A percentile compares a stretch with the other conserved stretches of the same genome.
Conservation (phyloP, 192 early-diverging fungal genomes). For the Lobosporangium transversale region DNA sequence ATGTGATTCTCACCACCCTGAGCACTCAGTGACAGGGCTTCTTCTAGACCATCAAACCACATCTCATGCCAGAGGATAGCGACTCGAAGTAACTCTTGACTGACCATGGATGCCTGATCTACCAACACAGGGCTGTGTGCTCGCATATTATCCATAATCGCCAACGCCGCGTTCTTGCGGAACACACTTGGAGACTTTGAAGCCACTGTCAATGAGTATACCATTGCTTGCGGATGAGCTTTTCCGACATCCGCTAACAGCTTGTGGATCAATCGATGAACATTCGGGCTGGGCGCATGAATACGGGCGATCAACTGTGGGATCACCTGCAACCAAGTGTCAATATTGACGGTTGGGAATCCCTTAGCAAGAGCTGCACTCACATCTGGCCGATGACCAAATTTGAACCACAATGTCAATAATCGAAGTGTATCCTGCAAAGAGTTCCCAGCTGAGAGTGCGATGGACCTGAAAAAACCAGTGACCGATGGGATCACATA, state of each 20-base stretch:
- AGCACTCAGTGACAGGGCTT: slow-evolving; percentile 81
- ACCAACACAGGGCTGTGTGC: slow-evolving; percentile 84
- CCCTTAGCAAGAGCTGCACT: slow-evolving; percentile 82
- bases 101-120: slow-evolving; percentile 91
- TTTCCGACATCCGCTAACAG: slow-evolving; percentile 90
- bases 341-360: slow-evolving; percentile 83
- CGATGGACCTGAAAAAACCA: slow-evolving; percentile 93
- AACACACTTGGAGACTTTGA: slow-evolving; percentile 86
- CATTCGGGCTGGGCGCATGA: slow-evolving; percentile 82
- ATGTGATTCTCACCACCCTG: slow-evolving; percentile 75
- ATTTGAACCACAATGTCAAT: slow-evolving; percentile 96
- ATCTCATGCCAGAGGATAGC: slow-evolving; percentile 96
- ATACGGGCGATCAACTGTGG: slow-evolving; percentile 97
- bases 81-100: slow-evolving; percentile 94
- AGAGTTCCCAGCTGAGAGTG: slow-evolving; percentile 83
- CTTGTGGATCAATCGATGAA: slow-evolving; percentile 86
- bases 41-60: slow-evolving; percentile 95
- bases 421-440: slow-evolving; percentile 95
- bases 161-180: slow-evolving; percentile 81
- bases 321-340: slow-evolving; percentile 98
- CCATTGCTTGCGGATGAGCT: slow-evolving; percentile 93
- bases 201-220: slow-evolving; percentile 96
- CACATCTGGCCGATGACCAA: slow-evolving; percentile 88
- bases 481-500: slow-evolving; percentile 91
- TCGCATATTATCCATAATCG: slow-evolving; percentile 94